Base-by-base conservation (phyloP, 306 rosid genomes). In the Fragaria nilgerrensis region DNA sequence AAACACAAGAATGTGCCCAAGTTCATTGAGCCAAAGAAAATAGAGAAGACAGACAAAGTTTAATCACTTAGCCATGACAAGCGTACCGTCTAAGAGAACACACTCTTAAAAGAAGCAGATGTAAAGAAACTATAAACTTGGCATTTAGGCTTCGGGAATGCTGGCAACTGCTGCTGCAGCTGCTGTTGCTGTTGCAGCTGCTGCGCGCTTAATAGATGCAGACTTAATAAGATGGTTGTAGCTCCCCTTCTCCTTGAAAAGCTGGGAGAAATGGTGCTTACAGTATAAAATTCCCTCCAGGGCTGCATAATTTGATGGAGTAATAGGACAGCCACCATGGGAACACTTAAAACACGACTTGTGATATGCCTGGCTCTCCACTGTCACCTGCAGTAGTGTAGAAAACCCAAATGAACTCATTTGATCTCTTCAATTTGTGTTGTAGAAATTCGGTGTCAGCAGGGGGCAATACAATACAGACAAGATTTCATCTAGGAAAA, bases 211-310 rank as follows among this genome's bases (percentile, higher is more conserved):
- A 44, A 90, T 49, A 52, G 96, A 85, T 49, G 97, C 92, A 50
- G 97, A 89, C 88, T 90, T 93, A 74, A 84, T 84, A 47, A 90
- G 94, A 82, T 89, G 96, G 73, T 83, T 88, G 73, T 88, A 85
- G 84, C 89, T 88, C 11, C 94, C 94, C 73, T 94, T 94, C 88
- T 94, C 97, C 88, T 92, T 94, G 84, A 94, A 94, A 76, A 94
- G 95, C 86, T 94, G 97, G 20, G 97, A 83, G 84, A 94, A 94
- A 82, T 94, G 98, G 84, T 92, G 98, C 75, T 94, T 94, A 95
- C 98, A 94, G 81, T 94, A 94, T 85, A 94, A 82, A 80, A 94
- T 84, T 36, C 97, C 98, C 82, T 94, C 97, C 3, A 94, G 85
- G 23, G 98, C 97, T 9, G 98, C 98, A 82, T 94, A 90, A 86